Base-by-base conservation (phyloP, 495 filamentous ascomycete species). In the Lophium mytilinum region DNA sequence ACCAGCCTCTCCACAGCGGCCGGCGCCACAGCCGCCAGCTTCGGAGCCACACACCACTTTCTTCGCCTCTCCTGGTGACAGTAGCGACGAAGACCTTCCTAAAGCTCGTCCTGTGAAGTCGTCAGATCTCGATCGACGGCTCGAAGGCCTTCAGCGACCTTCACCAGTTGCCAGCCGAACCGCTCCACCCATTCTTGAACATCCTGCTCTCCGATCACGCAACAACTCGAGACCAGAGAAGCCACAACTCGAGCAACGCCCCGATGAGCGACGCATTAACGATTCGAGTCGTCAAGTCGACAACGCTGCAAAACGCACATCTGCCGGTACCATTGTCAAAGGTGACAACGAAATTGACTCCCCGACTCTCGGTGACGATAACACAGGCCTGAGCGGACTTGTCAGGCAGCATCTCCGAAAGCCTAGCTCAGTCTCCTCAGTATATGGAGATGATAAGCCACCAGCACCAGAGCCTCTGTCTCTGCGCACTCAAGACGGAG, bases 321-420 rank as follows among this genome's bases (percentile, higher is more conserved):
- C 3, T 43, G 54, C 37, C 53, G 46, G 40, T 67, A 70, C 46
- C 63, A 59, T 43, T 63, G 64, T 49, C 14, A 56, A 58, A 10
- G 9, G 52, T 8, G 52, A 55, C 11, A 49, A 54, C 30, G 61
- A 62, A n/a, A 12, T 69, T 14, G 89, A 96, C 65, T 95, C 91
- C 0, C 90, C 92, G 1, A 95, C 89, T 10, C 71, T 96, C 3
- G 86, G 86, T 9, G 82, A 88, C 14, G 58, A 69, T 10, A 76
- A 76, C 0, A 71, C 82, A 50, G 88, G 87, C 11, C 76, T 96
- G 17, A 90, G 83, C 65, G 87, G 87, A 17, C 78, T 96, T 69
- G 84, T 96, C 37, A 85, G 86, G 34, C 83, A 90, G 55, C 94
- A 97, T 71, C 77, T 99, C 12, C 85, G 93, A 19, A 81, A 81